Evolutionary conservation across 768 basidiomycete genomes (phyloP).

Genomic region (Coprinopsis cinerea): DNA sequence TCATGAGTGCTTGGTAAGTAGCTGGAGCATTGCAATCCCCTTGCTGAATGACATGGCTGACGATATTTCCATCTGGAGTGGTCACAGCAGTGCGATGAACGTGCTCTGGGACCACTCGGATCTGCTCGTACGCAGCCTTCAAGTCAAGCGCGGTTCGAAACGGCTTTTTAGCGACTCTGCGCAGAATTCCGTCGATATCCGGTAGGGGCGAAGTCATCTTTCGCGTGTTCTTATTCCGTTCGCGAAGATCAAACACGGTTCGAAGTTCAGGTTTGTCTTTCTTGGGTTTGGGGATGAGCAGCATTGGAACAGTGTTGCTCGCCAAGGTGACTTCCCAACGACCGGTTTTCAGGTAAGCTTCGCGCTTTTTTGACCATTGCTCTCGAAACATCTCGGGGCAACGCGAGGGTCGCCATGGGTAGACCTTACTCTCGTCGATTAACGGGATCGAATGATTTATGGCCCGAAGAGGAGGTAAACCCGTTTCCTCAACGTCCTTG

Average conservation of each 20-base stretch:
- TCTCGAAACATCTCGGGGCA: neutral
- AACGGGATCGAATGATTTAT: neutral
- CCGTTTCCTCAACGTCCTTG: neutral
- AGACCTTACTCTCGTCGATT: neutral
- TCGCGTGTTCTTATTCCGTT: conserved; percentile 30
- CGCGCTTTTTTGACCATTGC: neutral
- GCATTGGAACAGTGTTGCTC: conserved; percentile 23
- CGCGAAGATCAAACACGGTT: conserved; percentile 30
- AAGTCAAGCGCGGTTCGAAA: conserved; percentile 31
- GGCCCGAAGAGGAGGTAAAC: neutral
- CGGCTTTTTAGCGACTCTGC: conserved; percentile 21
- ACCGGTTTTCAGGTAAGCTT: neutral
- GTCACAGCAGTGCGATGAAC: conserved; percentile 18
- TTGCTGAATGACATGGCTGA: conserved; percentile 23
- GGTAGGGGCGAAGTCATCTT: conserved; percentile 24
- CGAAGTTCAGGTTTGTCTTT: conserved; percentile 16
- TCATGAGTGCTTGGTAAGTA: conserved; percentile 28
- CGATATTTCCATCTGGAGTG: conserved; percentile 27
- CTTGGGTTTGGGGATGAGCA: conserved; percentile 23
- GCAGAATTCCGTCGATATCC: conserved; percentile 20
- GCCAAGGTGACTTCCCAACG: neutral
- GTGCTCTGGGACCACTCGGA: conserved; percentile 20
- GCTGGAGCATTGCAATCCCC: conserved; percentile 19
- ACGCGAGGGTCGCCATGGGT: neutral
- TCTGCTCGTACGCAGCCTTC: conserved; percentile 37